Conservation (phyloP, 163 green algal genomes). For the Picocystis sp. region DNA sequence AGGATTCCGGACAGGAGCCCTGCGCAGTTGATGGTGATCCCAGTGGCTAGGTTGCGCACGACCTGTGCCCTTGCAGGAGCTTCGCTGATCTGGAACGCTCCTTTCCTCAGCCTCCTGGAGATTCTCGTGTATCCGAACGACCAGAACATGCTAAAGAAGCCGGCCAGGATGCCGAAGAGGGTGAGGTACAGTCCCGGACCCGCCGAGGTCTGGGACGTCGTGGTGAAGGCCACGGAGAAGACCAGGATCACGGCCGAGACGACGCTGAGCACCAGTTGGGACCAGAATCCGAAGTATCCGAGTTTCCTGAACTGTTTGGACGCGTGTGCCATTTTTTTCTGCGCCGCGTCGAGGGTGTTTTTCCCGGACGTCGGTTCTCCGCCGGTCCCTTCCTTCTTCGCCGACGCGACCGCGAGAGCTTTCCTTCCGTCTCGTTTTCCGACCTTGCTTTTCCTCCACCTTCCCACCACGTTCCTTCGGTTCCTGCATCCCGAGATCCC, state of each 20-base stretch:
- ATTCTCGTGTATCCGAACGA: slow-evolving; percentile 65
- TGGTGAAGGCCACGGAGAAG: slow-evolving; percentile 81
- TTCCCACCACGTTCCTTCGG: background rate
- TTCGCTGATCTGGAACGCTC: slow-evolving; percentile 13
- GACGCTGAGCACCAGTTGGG: slow-evolving; percentile 42
- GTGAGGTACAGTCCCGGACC: slow-evolving; percentile 55
- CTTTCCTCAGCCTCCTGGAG: slow-evolving; percentile 33
- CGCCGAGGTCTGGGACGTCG: slow-evolving; percentile 3
- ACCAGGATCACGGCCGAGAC: slow-evolving; percentile 66
- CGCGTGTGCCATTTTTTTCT: slow-evolving; percentile 4
- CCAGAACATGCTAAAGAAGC: slow-evolving; percentile 77
- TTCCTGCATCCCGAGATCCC: no score
- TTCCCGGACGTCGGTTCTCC: background rate
- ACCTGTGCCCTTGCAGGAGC: slow-evolving; percentile 21
- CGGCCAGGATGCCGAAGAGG: slow-evolving; percentile 66
- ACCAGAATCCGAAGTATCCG: slow-evolving; percentile 22
- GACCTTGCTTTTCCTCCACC: background rate
- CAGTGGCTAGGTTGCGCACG: slow-evolving; percentile 22
- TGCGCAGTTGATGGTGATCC: slow-evolving; percentile 28
- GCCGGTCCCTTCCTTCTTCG: background rate
- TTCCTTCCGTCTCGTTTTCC: background rate
- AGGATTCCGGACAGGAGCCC: slow-evolving; percentile 37
- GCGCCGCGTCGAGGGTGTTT: background rate
- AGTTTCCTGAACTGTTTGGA: slow-evolving; percentile 6
- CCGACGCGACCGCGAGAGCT: background rate